These are phyloP conservation scores for Ophiognomonia clavigignenti-juglandacearum DNA, from an alignment of 2,329 filamentous ascomycete species.

Conservation along the genomic window DNA sequence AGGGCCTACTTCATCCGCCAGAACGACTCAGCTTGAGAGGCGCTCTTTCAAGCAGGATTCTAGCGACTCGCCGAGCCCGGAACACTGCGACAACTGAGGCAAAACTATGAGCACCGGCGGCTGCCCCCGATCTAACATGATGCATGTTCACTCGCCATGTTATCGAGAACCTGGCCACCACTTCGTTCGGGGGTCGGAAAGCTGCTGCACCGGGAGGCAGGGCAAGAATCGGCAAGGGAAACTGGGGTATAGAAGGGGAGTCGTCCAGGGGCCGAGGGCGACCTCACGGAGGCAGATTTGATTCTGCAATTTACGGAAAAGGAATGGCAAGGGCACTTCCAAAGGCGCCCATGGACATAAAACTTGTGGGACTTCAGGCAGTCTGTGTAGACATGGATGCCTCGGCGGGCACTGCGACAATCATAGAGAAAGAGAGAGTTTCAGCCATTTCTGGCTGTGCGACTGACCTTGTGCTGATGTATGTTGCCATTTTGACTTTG, in stretches of 20 bases:
- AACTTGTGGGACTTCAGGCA: background rate
- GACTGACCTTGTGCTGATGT: too few species aligned
- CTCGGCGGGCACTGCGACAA: too few species aligned
- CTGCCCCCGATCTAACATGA: background rate
- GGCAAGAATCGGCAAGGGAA: background rate
- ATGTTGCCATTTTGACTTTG: too few species aligned
- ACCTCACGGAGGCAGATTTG: background rate
- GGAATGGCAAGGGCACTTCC: background rate
- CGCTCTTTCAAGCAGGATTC: background rate
- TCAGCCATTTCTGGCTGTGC: too few species aligned
- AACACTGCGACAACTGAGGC: background rate
- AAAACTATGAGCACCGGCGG: background rate
- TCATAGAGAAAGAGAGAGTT: too few species aligned
- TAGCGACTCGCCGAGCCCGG: background rate
- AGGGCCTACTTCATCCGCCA: constrained; percentile 58
- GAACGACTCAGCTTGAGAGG: constrained; percentile 36
- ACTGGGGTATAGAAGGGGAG: background rate
- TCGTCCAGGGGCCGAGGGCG: background rate
- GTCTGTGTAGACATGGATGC: background rate
- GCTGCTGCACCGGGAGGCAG: background rate
- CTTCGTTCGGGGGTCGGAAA: background rate
- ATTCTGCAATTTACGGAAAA: background rate
- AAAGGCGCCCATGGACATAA: constrained; percentile 6
- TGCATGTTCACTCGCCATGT: background rate
- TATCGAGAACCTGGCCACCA: background rate